phyloP scores from a whole-genome alignment of 345 rosid species.

The Acer yangbiense region DNA sequence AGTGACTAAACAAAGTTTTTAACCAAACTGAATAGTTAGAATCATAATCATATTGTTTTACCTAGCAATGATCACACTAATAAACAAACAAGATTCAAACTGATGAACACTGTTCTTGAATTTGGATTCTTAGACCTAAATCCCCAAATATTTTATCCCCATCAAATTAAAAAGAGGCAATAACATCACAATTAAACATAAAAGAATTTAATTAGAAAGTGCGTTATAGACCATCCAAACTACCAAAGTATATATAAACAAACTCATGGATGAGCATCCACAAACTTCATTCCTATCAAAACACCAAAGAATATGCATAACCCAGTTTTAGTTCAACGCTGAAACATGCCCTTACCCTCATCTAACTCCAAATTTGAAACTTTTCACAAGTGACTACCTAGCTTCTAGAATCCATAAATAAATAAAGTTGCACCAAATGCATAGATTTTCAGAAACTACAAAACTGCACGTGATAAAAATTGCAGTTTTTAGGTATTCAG shows the following conservation, averaged over 20 bases:
- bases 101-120: not conserved
- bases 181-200: not conserved
- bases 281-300: not conserved
- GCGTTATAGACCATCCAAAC: slow-evolving; percentile 1
- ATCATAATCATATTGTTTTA: not conserved
- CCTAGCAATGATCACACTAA: not conserved
- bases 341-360: not conserved
- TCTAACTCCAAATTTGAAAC: too few species aligned
- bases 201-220: not conserved
- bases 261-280: not conserved
- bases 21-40: not conserved
- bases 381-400: not conserved
- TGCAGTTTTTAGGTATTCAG: not conserved
- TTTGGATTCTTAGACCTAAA: not conserved
- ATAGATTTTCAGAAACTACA: not conserved
- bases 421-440: not conserved
- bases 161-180: not conserved
- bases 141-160: not conserved
- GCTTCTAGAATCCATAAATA: not conserved
- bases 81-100: not conserved
- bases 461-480: not conserved
- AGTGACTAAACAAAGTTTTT: not conserved
- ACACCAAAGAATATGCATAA: not conserved
- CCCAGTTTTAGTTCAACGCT: not conserved
- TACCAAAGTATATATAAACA: not conserved